These are phyloP conservation scores for Colletotrichum eremochloae DNA, from an alignment of 2,329 filamentous ascomycete species.

Conservation along the genomic window DNA sequence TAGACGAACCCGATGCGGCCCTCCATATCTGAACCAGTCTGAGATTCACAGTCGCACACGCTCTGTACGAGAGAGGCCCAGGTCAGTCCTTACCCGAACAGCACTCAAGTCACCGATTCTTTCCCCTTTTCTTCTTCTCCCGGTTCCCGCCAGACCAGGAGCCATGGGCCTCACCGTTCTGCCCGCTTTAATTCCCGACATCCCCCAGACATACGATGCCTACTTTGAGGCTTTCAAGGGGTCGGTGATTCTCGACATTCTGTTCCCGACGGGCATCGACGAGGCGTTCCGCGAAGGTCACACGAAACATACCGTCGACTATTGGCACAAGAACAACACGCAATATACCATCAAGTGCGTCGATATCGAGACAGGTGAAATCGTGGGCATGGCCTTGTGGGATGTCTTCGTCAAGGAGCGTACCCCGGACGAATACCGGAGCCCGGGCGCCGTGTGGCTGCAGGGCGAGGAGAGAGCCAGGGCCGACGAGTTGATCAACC, in stretches of 20 bases:
- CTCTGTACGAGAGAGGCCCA: background rate
- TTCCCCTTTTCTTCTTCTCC: slow-evolving; percentile 1
- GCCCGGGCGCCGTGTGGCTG: slow-evolving; percentile 61
- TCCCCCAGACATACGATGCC: slow-evolving; percentile 59
- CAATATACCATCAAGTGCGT: slow-evolving; percentile 64
- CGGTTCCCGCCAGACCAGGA: slow-evolving; percentile 22
- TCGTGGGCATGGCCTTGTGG: slow-evolving; percentile 62
- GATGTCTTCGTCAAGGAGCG: slow-evolving; percentile 57
- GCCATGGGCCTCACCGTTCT: slow-evolving; percentile 56
- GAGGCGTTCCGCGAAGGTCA: slow-evolving; percentile 59
- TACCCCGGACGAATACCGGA: slow-evolving; percentile 57
- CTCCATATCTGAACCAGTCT: background rate
- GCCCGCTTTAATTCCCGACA: slow-evolving; percentile 61
- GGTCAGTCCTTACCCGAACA: slow-evolving; percentile 5
- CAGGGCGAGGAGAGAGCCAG: slow-evolving; percentile 57
- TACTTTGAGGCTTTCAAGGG: slow-evolving; percentile 62
- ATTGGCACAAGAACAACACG: slow-evolving; percentile 53
- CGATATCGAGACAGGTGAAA: slow-evolving; percentile 57
- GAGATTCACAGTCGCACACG: too few relatives aligned
- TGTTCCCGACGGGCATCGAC: slow-evolving; percentile 55
- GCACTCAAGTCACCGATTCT: slow-evolving; percentile 7
- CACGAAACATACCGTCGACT: slow-evolving; percentile 55
- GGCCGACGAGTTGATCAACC: slow-evolving; percentile 58
- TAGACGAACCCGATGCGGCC: slow-evolving; percentile 24
- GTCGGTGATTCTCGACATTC: slow-evolving; percentile 56